Conservation (phyloP, 2,329 filamentous ascomycete species). For the Sarocladium oryzae region DNA sequence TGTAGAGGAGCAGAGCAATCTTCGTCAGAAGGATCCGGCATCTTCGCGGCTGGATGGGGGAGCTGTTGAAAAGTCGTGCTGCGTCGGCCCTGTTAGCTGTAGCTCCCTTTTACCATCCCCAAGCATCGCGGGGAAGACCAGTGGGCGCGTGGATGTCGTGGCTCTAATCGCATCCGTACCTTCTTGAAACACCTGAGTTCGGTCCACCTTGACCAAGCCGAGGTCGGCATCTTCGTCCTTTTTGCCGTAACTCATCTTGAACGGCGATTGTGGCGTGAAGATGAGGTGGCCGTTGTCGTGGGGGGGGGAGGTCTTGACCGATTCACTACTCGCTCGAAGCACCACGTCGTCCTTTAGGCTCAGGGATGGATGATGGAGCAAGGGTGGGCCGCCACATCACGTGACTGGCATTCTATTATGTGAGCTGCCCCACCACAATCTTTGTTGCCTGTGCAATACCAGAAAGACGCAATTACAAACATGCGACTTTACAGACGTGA, state of each 20-base stretch:
- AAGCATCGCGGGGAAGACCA: slow-evolving; percentile 16
- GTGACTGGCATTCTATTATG: slow-evolving; percentile 24
- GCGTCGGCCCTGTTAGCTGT: slow-evolving; percentile 17
- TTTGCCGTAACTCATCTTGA: slow-evolving; percentile 92
- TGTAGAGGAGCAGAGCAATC: slow-evolving; percentile 92
- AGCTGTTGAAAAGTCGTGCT: slow-evolving; percentile 98
- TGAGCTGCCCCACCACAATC: slow-evolving; percentile 11
- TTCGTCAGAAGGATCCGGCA: slow-evolving; percentile 97
- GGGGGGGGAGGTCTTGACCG: slow-evolving; percentile 22
- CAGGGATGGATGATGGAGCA: slow-evolving; percentile 21
- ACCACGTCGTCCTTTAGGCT: slow-evolving; percentile 32
- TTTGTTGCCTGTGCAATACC: too few species aligned
- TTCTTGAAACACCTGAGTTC: slow-evolving; percentile 98
- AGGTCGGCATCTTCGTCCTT: slow-evolving; percentile 97
- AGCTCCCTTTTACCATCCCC: neutral
- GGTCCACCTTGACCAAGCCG: slow-evolving; percentile 92
- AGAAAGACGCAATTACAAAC: too few species aligned
- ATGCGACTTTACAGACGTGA: too few species aligned
- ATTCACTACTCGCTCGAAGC: slow-evolving; percentile 22
- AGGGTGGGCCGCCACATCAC: slow-evolving; percentile 20
- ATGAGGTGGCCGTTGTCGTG: slow-evolving; percentile 27
- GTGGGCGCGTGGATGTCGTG: slow-evolving; percentile 6
- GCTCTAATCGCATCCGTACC: slow-evolving; percentile 44
- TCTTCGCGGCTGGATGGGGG: slow-evolving; percentile 92
- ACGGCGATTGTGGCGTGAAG: slow-evolving; percentile 28